Evolutionary conservation across 108 stramenopile species (phyloP).

Genomic region (Nannochloropsis gaditana): DNA sequence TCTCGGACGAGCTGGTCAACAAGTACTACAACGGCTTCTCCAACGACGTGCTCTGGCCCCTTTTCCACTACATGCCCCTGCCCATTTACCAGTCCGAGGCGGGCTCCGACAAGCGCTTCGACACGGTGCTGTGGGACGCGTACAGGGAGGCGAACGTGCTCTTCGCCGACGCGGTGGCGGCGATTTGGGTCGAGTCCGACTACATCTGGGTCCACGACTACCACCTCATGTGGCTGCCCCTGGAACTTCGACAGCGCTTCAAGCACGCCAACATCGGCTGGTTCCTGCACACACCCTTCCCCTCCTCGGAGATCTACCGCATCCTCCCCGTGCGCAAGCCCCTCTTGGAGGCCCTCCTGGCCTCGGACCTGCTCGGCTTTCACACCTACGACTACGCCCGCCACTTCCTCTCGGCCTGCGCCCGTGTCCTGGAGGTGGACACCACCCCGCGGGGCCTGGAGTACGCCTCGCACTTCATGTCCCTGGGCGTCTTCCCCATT

Average conservation of each 20-base stretch:
- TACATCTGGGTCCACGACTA: constrained; percentile 51
- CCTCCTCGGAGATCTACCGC: constrained; percentile 46
- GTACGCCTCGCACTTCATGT: constrained; percentile 42
- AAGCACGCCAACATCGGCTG: constrained; percentile 35
- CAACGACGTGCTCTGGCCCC: constrained; percentile 50
- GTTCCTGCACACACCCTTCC: constrained; percentile 52
- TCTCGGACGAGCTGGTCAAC: constrained; percentile 39
- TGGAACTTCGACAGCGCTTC: constrained; percentile 37
- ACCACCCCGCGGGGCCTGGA: constrained; percentile 50
- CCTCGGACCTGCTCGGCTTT: constrained; percentile 49
- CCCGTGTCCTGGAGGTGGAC: constrained; percentile 48
- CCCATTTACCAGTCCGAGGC: constrained; percentile 42
- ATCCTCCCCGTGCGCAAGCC: constrained; percentile 46
- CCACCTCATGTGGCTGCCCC: constrained; percentile 46
- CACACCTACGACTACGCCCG: constrained; percentile 56
- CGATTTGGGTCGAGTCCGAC: constrained; percentile 29
- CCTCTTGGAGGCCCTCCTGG: constrained; percentile 36
- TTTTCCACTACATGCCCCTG: constrained; percentile 49
- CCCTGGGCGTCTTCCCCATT: constrained; percentile 51
- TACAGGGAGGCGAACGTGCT: constrained; percentile 36
- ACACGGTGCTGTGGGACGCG: constrained; percentile 41
- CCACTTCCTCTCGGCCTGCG: constrained; percentile 49
- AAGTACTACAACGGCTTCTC: constrained; percentile 51
- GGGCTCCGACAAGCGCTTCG: constrained; percentile 42
- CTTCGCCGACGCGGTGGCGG: constrained; percentile 39